Conservation (phyloP, 768 basidiomycete species). For the Suillus subaureus region DNA sequence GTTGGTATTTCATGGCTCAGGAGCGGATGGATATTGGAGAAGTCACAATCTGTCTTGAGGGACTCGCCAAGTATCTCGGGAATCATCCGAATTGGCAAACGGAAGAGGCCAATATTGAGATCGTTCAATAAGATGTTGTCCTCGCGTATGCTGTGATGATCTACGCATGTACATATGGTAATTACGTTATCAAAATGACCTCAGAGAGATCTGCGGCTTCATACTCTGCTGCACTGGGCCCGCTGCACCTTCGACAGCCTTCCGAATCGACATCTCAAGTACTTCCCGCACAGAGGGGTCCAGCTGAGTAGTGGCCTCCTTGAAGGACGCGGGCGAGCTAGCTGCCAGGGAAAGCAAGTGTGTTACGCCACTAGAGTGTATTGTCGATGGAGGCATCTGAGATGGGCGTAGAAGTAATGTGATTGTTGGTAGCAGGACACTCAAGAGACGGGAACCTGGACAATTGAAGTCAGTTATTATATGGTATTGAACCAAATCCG, state of each 20-base stretch:
- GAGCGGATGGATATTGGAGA: slow-evolving; percentile 35
- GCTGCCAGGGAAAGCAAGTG: slow-evolving; percentile 77
- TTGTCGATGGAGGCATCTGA: slow-evolving; percentile 40
- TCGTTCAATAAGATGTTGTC: not conserved
- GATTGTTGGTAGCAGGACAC: slow-evolving; percentile 75
- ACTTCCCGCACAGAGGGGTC: slow-evolving; percentile 56
- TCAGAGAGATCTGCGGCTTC: slow-evolving; percentile 80
- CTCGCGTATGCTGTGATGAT: not conserved
- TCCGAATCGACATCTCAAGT: slow-evolving; percentile 78
- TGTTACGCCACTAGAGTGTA: slow-evolving; percentile 60
- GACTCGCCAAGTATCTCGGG: not conserved
- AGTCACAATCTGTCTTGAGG: not conserved
- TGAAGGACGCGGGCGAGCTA: slow-evolving; percentile 74
- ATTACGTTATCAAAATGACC: slow-evolving; percentile 55
- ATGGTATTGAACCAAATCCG: not conserved
- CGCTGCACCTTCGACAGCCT: slow-evolving; percentile 59
- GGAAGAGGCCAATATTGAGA: not conserved
- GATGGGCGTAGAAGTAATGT: slow-evolving; percentile 66
- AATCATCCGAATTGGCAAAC: not conserved
- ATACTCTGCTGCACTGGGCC: slow-evolving; percentile 37
- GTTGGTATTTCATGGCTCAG: slow-evolving; percentile 46
- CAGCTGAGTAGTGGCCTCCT: slow-evolving; percentile 76
- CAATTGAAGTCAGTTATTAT: slow-evolving; percentile 17
- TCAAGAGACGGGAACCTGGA: slow-evolving; percentile 66
- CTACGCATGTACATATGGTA: not conserved